Conservation (phyloP, 2,329 filamentous ascomycete species). For the Colletotrichum musae region DNA sequence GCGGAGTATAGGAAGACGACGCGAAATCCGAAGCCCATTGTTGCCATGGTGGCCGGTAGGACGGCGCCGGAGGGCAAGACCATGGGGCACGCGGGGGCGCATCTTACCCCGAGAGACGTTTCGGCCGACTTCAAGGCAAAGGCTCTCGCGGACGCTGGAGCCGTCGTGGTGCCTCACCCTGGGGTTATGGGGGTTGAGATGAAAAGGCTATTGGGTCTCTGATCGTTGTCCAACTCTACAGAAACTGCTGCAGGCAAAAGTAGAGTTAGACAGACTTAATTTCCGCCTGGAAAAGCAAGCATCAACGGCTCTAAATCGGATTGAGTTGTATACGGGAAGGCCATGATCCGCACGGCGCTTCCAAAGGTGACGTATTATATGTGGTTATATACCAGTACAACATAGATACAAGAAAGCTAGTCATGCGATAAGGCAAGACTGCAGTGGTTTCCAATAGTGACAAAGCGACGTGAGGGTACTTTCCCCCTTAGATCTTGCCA, state of each 20-base stretch:
- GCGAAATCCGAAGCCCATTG: conserved; percentile 72
- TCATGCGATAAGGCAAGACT: background rate
- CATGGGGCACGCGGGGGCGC: conserved; percentile 83
- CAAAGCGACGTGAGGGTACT: background rate
- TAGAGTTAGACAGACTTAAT: too few species aligned
- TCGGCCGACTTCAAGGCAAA: conserved; percentile 51
- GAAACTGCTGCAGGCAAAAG: too few species aligned
- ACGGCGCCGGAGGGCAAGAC: conserved; percentile 72
- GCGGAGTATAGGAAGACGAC: conserved; percentile 71
- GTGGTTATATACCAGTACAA: too few species aligned
- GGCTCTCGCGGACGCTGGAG: conserved; percentile 53
- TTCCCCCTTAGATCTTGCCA: conserved; percentile 8
- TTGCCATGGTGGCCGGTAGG: conserved; percentile 77
- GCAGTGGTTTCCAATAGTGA: background rate
- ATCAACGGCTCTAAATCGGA: too few species aligned
- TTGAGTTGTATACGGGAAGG: too few species aligned
- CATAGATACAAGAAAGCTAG: too few species aligned
- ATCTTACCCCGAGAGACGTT: conserved; percentile 53
- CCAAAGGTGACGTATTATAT: too few species aligned
- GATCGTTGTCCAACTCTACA: background rate
- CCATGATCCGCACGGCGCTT: too few species aligned
- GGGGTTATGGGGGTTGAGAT: conserved; percentile 55
- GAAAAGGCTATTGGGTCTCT: conserved; percentile 48
- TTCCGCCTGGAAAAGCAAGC: too few species aligned
- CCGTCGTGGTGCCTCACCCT: conserved; percentile 55